Base-by-base conservation (phyloP, 495 filamentous ascomycete genomes). In the Penicillium silybi region DNA sequence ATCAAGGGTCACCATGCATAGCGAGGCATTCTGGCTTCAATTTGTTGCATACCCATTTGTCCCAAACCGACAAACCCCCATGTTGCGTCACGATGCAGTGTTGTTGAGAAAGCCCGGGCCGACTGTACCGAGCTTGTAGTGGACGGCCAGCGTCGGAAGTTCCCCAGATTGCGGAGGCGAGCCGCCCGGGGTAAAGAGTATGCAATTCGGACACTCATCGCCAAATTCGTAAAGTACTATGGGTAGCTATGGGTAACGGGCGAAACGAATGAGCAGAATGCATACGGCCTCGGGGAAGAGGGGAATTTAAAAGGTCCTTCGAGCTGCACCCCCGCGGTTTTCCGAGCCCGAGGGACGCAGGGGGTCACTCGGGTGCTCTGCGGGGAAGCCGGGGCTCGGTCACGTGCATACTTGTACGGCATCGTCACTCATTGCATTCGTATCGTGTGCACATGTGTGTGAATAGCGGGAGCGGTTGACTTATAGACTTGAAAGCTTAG, bases 21-120 rank as follows among this genome's bases (percentile, higher is more conserved):
- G 9, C n/a, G 15, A 19, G 15, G 7, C 19, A 17, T 38, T n/a
- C 13, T 1, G 15, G 41, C n/a, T 15, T 49, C 18, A 20, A 46
- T 15, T 3, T 1, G n/a, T 29, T 29, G 66, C 83, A 42, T 78
- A 90, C 85, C 90, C 90, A 95, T 95, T 61, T 88, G 86, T 7
- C 90, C 90, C 23, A 95, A 71, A 3, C 90, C 90, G 56, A 95
- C 85, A 67, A 95, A 95, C 11, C 88, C 90, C 78, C 85, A 92
- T 57, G 79, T 84, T 53, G 83, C 82, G 59, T 82, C 70, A 49
- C 80, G 71, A 23, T 63, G 71, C 32, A 70, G 23, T 5, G 81
- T 79, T 0, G 69, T 74, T 22, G 85, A 84, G 56, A 89, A 89
- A 32, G 66, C 59, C 55, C 83, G 64, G 20, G 50, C 44, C 19